These are phyloP conservation scores for Micromonas pusilla DNA, from an alignment of 139 green algal species.

Conservation along the genomic window DNA sequence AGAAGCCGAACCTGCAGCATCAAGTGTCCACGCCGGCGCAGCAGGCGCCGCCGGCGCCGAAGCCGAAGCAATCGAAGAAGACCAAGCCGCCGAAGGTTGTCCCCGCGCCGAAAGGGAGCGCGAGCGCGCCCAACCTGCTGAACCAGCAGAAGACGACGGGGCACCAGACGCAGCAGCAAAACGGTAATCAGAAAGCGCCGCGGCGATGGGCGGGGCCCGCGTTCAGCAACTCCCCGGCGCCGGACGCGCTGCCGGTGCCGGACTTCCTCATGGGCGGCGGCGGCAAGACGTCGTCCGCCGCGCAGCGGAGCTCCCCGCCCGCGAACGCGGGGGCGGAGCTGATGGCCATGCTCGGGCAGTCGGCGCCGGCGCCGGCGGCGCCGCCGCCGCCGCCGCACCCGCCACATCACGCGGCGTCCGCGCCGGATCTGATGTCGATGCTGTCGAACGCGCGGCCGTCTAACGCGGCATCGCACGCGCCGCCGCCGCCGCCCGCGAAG, in stretches of 20 bases:
- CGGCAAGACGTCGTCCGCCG: too few relatives aligned
- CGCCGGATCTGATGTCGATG: background rate
- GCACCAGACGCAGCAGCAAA: background rate
- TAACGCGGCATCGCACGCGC: too few relatives aligned
- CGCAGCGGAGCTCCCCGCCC: too few relatives aligned
- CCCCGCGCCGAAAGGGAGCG: too few relatives aligned
- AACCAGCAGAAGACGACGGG: background rate
- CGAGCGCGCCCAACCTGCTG: too few relatives aligned
- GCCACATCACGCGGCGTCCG: background rate
- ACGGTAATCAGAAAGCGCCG: background rate
- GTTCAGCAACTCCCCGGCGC: background rate
- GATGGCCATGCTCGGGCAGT: background rate
- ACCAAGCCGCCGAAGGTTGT: background rate
- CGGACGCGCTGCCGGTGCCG: background rate
- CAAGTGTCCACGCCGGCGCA: background rate
- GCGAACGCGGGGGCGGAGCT: background rate
- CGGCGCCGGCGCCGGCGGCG: too few relatives aligned
- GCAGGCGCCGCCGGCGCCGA: background rate
- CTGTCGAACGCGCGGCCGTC: background rate
- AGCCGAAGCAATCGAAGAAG: background rate
- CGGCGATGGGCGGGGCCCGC: background rate
- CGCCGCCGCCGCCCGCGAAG: too few relatives aligned
- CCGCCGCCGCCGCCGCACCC: too few relatives aligned
- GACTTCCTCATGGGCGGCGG: background rate
- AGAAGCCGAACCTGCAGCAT: background rate